Percentiles rank a stretch among this genome's conserved stretches.
phyloP scores from a whole-genome alignment of 2,329 filamentous ascomycete species.

The Aspergillus neotritici region DNA sequence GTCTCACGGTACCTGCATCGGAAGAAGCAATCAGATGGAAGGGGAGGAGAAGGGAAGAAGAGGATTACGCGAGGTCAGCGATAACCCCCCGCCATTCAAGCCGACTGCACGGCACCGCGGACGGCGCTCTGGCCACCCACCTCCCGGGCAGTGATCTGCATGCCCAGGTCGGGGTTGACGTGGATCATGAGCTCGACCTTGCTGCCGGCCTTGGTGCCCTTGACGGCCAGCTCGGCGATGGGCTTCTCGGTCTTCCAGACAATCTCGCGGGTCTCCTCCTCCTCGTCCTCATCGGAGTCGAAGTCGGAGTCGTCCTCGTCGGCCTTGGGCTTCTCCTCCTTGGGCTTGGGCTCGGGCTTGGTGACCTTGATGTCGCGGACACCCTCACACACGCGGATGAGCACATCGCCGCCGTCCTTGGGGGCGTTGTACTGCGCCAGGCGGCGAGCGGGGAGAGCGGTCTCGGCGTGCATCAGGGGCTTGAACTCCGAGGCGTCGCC shows the following conservation, averaged over 20 bases:
- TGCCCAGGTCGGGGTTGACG: slow-evolving; percentile 69
- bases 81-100: slow-evolving; percentile 15
- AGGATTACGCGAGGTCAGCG: no score
- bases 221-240: slow-evolving; percentile 80
- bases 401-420: slow-evolving; percentile 76
- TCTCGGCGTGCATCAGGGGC: slow-evolving; percentile 77
- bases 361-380: slow-evolving; percentile 88
- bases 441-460: slow-evolving; percentile 80
- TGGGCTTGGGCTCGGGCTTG: slow-evolving; percentile 73
- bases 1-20: no score
- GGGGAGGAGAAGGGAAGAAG: no score
- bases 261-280: slow-evolving; percentile 84
- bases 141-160: slow-evolving; percentile 77
- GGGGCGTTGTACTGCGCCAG: slow-evolving; percentile 72
- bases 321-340: slow-evolving; percentile 54
- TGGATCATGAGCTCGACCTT: slow-evolving; percentile 95
- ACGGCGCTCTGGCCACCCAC: slow-evolving; percentile 83
- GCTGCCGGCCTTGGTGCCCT: slow-evolving; percentile 74
- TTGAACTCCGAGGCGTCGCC: slow-evolving; percentile 65
- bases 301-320: slow-evolving; percentile 58
- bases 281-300: slow-evolving; percentile 58
- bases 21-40: no score
- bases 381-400: slow-evolving; percentile 85
- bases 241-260: slow-evolving; percentile 81
- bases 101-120: slow-evolving; percentile 53